Percentiles rank a stretch among this genome's conserved stretches.
phyloP scores from a whole-genome alignment of 179 eudicot species.

The Heliamphora pulchella region DNA sequence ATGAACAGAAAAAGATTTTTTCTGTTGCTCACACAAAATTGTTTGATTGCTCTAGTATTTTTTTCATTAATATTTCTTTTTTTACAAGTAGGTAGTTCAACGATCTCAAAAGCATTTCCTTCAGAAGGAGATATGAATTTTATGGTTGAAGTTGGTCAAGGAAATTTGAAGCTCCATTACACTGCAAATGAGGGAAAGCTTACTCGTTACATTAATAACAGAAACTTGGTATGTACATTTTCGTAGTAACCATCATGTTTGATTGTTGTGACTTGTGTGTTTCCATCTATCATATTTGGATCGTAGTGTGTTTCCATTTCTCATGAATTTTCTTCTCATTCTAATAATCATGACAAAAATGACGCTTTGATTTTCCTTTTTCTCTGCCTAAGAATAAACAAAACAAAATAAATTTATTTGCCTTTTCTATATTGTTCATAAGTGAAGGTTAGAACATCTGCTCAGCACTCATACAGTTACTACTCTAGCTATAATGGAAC shows the following conservation, averaged over 20 bases:
- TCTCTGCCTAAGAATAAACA: neutral
- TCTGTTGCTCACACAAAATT: neutral
- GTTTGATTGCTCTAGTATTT: neutral
- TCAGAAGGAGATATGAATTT: conserved; percentile 29
- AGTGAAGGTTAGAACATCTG: conserved; percentile 48
- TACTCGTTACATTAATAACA: conserved; percentile 50
- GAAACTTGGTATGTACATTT: conserved; percentile 47
- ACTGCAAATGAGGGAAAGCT: conserved; percentile 48
- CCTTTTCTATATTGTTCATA: neutral
- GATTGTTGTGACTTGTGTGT: neutral
- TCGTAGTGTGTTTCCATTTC: neutral
- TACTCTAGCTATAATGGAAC: conserved; percentile 70
- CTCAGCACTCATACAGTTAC: conserved; percentile 64
- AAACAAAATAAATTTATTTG: neutral
- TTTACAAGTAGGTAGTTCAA: conserved; percentile 26
- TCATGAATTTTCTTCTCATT: conserved; percentile 5
- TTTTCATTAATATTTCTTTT: conserved; percentile 8
- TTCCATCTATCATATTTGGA: neutral
- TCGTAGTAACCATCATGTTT: neutral
- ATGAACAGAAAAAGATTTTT: neutral
- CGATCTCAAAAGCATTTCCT: conserved; percentile 38
- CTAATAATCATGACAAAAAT: neutral
- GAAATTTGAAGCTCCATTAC: conserved; percentile 65
- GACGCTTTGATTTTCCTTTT: neutral
- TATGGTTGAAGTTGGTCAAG: conserved; percentile 70